Percentiles rank a stretch among this genome's conserved stretches.
These are phyloP conservation scores for Macrolepiota dolichaula DNA, from an alignment of 768 basidiomycete species.

Conservation along the genomic window DNA sequence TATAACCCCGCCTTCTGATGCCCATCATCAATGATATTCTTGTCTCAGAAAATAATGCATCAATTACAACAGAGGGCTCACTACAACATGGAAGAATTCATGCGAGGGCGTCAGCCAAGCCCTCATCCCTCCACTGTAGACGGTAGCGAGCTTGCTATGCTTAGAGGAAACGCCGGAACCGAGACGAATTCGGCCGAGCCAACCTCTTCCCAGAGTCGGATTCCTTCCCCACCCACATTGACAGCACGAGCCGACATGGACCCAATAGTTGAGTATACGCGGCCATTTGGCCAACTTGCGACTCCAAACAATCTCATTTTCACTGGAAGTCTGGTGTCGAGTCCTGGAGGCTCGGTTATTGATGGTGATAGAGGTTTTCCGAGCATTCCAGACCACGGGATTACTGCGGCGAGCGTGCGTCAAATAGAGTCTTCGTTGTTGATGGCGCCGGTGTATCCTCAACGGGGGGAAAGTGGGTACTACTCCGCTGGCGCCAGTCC, in stretches of 20 bases:
- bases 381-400: neutral
- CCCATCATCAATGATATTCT: neutral
- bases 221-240: neutral
- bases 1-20: neutral
- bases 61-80: slow-evolving; percentile 64
- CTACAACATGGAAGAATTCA: slow-evolving; percentile 55
- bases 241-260: neutral
- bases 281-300: neutral
- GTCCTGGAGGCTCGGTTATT: neutral
- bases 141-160: neutral
- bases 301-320: neutral
- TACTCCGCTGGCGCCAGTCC: neutral
- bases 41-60: slow-evolving; percentile 55
- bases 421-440: neutral
- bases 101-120: slow-evolving; percentile 41
- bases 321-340: neutral
- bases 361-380: neutral
- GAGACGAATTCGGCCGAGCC: neutral
- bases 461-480: neutral
- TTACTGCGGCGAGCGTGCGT: neutral
- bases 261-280: neutral
- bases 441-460: neutral
- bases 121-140: neutral
- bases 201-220: neutral
- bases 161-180: neutral